These are phyloP conservation scores for Neospermospora avenae DNA, from an alignment of 2,329 filamentous ascomycete species.

Conservation along the genomic window DNA sequence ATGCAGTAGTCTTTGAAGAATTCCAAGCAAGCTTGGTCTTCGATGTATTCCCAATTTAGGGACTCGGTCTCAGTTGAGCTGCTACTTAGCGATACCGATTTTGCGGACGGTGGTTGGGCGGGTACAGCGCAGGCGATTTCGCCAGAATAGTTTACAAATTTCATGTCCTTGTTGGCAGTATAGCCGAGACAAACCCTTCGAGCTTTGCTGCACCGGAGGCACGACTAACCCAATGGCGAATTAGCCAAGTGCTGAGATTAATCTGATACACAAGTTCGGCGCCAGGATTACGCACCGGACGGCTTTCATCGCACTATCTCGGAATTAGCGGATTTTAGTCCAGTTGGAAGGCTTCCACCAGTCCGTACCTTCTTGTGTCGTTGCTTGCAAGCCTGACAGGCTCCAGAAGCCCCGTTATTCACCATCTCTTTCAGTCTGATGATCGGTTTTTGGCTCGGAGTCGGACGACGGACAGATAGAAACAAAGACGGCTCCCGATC, in stretches of 20 bases:
- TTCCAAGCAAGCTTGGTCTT: not conserved
- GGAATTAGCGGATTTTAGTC: not conserved
- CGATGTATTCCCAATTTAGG: not conserved
- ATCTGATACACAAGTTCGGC: not conserved
- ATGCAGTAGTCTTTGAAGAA: not conserved
- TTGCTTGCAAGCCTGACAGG: constrained; percentile 1
- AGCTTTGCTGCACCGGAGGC: not conserved
- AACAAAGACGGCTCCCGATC: not conserved
- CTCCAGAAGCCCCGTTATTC: not conserved
- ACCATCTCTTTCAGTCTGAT: not conserved
- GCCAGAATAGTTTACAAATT: not conserved
- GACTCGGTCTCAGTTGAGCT: not conserved
- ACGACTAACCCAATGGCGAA: not conserved
- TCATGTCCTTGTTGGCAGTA: not conserved
- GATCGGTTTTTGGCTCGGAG: not conserved
- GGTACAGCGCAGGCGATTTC: not conserved
- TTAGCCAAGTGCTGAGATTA: not conserved
- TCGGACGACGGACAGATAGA: not conserved
- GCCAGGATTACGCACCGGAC: not conserved
- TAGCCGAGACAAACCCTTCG: not conserved
- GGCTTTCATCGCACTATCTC: not conserved
- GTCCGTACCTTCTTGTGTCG: not conserved
- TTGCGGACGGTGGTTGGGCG: not conserved
- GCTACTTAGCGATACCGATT: not conserved
- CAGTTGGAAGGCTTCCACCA: not conserved